Evolutionary conservation across 2,329 filamentous ascomycete species (phyloP).

Genomic region (Arthrobotrys pseudoclavata): DNA sequence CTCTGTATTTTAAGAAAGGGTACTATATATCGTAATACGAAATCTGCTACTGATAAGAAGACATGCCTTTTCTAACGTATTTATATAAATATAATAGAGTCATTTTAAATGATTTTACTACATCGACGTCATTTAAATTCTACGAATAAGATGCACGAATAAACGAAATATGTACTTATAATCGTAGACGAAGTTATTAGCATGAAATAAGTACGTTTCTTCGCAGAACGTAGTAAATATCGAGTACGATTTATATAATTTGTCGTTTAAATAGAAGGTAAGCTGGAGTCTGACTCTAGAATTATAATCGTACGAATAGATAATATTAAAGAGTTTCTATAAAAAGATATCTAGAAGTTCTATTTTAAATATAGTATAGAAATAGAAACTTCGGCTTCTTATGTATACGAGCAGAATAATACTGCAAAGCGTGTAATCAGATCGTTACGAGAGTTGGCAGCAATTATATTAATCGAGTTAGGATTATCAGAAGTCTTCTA

Average conservation of each 20-base stretch:
- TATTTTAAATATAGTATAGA: conserved; percentile 6
- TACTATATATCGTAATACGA: conserved; percentile 17
- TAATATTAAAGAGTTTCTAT: background rate
- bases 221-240: too few relatives aligned
- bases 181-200: background rate
- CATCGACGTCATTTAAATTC: background rate
- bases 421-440: too few relatives aligned
- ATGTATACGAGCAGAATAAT: too few relatives aligned
- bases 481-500: too few relatives aligned
- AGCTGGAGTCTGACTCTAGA: background rate
- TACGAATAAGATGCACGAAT: too few relatives aligned
- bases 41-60: background rate
- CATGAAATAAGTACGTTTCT: conserved; percentile 5
- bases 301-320: conserved; percentile 4
- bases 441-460: too few relatives aligned
- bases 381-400: too few relatives aligned
- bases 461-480: too few relatives aligned
- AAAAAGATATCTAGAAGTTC: background rate
- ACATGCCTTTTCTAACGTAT: background rate
- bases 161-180: conserved; percentile 12
- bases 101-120: background rate
- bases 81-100: conserved; percentile 18
- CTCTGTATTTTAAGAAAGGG: conserved; percentile 31
- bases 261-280: background rate
- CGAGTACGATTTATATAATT: too few relatives aligned